These are phyloP conservation scores for Boletus rex-veris DNA, from an alignment of 768 basidiomycete species.

Conservation along the genomic window DNA sequence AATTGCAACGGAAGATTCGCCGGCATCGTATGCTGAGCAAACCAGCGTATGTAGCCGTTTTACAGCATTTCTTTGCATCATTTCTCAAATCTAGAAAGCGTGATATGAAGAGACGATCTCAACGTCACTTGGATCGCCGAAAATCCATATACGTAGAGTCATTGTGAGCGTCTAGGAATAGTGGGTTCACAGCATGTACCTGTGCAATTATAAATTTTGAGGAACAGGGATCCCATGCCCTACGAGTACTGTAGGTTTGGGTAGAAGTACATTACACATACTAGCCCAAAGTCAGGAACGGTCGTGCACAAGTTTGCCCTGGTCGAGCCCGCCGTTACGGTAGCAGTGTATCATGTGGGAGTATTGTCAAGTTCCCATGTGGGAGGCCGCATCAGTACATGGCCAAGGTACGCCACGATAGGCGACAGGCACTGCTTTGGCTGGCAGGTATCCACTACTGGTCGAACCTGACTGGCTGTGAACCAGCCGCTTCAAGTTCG, in stretches of 20 bases:
- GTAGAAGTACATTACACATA: too few relatives aligned
- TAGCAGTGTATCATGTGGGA: neutral
- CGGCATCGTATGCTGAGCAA: too few relatives aligned
- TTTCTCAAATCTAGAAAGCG: too few relatives aligned
- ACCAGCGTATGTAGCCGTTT: too few relatives aligned
- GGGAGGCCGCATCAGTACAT: too few relatives aligned
- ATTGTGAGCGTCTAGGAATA: neutral
- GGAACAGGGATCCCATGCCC: neutral
- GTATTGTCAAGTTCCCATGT: neutral
- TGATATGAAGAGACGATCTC: neutral
- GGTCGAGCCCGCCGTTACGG: neutral
- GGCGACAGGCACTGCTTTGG: too few relatives aligned
- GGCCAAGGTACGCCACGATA: neutral
- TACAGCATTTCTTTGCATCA: too few relatives aligned
- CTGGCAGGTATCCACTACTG: too few relatives aligned
- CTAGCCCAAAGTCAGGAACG: neutral
- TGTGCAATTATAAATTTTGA: too few relatives aligned
- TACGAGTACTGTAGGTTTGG: neutral
- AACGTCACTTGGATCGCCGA: conserved; percentile 2
- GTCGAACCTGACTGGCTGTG: too few relatives aligned
- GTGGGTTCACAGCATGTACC: neutral
- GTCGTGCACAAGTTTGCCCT: neutral
- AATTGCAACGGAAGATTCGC: too few relatives aligned
- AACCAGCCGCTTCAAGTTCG: too few relatives aligned
- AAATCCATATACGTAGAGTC: neutral